Base-by-base conservation (phyloP, 2,329 filamentous ascomycete genomes). In the Dactylellina sp. region DNA sequence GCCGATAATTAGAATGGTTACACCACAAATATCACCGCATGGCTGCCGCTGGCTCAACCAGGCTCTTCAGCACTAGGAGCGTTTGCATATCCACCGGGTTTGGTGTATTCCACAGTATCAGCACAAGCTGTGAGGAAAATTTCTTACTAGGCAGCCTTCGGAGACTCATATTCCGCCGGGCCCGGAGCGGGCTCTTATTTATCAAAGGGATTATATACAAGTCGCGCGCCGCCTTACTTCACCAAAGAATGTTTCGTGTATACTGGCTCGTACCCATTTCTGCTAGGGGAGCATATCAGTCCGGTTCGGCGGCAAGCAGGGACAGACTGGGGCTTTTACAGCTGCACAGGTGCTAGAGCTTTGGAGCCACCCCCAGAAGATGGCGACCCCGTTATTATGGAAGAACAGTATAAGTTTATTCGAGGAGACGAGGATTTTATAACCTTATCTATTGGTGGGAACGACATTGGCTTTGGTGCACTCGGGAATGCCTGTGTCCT, bases 371-470 rank as follows among this genome's bases (percentile, higher is more conserved):
- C 42, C 7, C 5, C 44, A 25, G 5, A 7, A n/a, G 16, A 39
- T 18, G 46, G 44, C 1, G 59, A 62, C 25, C 39, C 56, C 2
- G 56, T 60, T 6, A 49, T 22, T 3, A 57, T 66, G 42, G 3
- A 7, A 0, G 62, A 66, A 44, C 40, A 66, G 32, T n/a, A 2
- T 66, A 11, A 16, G 9, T 3, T 20, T 9, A 11, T 66, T 5
- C 18, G 40, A 25, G 62, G 62, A 12, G 32, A 57, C 11, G 62
- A 66, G 20, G 62, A 59, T 22, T 57, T 66, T 18, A 66, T 66
- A 16, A 66, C 62, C 18, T 44, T 66, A 16, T 66, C 62, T 5
- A 39, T 62, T 52, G 59, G 59, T 2, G 59, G 59, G 5, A 62
- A 62, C 16, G 59, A 62, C 32, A 37, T 62, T 22, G 44, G 20